Conservation (phyloP, 108 stramenopile species). For the Skeletonema tropicum region DNA sequence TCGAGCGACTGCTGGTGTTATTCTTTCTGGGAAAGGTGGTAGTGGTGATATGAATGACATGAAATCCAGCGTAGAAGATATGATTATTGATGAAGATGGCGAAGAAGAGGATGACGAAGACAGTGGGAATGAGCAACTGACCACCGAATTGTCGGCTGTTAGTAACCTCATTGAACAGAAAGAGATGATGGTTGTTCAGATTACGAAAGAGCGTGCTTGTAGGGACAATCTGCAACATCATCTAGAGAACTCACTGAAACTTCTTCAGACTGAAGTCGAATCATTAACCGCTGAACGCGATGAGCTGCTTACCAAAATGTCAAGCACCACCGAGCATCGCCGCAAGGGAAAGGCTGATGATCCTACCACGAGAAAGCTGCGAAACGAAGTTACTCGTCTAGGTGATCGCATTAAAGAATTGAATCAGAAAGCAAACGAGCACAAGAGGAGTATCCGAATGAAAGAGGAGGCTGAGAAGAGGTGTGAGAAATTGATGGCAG, state of each 20-base stretch:
- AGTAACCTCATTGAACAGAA: conserved; percentile 59
- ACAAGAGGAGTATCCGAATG: conserved; percentile 52
- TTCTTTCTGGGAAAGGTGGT: conserved; percentile 46
- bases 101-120: conserved; percentile 31
- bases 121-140: conserved; percentile 38
- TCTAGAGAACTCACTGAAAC: conserved; percentile 50
- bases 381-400: conserved; percentile 38
- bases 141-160: conserved; percentile 55
- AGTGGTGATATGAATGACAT: conserved; percentile 16
- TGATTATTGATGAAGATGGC: background rate
- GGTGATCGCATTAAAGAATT: conserved; percentile 56
- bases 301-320: conserved; percentile 33
- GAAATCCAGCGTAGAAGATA: conserved; percentile 6
- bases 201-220: conserved; percentile 53
- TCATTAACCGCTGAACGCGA: conserved; percentile 49
- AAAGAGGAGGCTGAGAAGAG: conserved; percentile 63
- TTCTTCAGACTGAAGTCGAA: conserved; percentile 59
- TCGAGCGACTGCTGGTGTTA: conserved; percentile 57
- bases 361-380: conserved; percentile 43
- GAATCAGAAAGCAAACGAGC: conserved; percentile 52
- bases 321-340: conserved; percentile 17
- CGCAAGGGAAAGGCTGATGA: conserved; percentile 30
- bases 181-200: conserved; percentile 56
- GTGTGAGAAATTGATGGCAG: conserved; percentile 47
- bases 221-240: conserved; percentile 57